These are phyloP conservation scores for Microthlaspi erraticum DNA, from an alignment of 345 rosid species.

Conservation along the genomic window DNA sequence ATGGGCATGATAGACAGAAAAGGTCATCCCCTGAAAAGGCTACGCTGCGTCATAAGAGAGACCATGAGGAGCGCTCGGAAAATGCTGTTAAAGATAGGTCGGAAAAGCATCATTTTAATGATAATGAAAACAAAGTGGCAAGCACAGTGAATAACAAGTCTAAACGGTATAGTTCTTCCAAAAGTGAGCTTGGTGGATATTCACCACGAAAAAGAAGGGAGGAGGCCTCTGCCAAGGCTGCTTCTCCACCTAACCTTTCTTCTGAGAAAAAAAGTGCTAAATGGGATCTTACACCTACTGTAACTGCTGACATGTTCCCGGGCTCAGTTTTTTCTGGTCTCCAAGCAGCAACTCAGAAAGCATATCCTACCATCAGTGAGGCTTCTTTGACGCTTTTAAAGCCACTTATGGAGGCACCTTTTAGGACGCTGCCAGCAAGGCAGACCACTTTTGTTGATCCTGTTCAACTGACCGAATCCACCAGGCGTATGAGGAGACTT, in stretches of 20 bases:
- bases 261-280: constrained; percentile 77
- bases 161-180: constrained; percentile 55
- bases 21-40: constrained; percentile 64
- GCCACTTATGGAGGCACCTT: constrained; percentile 50
- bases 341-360: constrained; percentile 50
- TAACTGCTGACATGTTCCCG: constrained; percentile 38
- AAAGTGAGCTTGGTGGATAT: constrained; percentile 91
- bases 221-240: constrained; percentile 64
- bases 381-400: constrained; percentile 50
- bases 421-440: constrained; percentile 45
- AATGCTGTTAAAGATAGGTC: constrained; percentile 55
- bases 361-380: constrained; percentile 51
- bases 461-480: constrained; percentile 85
- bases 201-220: constrained; percentile 90
- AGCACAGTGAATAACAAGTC: constrained; percentile 60
- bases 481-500: constrained; percentile 87
- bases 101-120: constrained; percentile 55
- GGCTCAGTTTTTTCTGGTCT: constrained; percentile 53
- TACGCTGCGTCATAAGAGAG: constrained; percentile 52
- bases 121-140: constrained; percentile 45
- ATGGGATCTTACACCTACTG: constrained; percentile 78
- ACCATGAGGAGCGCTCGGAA: constrained; percentile 50
- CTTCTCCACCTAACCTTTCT: constrained; percentile 67
- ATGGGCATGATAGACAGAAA: constrained; percentile 53
- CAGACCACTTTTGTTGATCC: constrained; percentile 59